Evolutionary conservation across 352 stramenopile species (phyloP).

Genomic region (Pelagophyceae sp.): DNA sequence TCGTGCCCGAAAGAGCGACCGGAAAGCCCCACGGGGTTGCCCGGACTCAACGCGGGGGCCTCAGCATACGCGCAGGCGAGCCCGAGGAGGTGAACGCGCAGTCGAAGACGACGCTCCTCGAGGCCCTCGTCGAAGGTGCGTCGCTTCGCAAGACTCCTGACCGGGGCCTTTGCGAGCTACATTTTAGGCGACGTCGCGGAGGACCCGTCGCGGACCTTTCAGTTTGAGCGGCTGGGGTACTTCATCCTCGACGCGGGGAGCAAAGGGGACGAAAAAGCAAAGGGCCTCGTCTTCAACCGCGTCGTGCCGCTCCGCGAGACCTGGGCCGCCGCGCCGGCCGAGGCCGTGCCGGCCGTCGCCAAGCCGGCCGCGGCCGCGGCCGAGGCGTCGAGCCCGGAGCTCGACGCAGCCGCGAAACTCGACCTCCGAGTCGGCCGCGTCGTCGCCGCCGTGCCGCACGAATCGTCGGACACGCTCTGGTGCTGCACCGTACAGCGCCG

Average conservation of each 20-base stretch:
- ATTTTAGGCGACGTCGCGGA: not conserved
- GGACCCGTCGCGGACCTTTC: constrained; percentile 44
- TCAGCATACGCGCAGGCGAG: constrained; percentile 42
- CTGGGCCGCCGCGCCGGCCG: constrained; percentile 28
- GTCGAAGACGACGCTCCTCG: constrained; percentile 52
- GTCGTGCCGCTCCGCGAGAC: constrained; percentile 83
- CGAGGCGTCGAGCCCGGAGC: constrained; percentile 12
- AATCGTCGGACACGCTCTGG: not conserved
- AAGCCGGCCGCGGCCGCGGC: constrained; percentile 22
- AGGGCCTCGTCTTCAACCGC: constrained; percentile 84
- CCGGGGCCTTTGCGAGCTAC: too few species aligned
- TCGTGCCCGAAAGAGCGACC: constrained; percentile 51
- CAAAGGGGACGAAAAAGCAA: too few species aligned
- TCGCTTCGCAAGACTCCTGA: too few species aligned
- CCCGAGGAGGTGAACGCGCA: constrained; percentile 58
- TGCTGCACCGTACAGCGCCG: not conserved
- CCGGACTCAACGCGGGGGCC: too few species aligned
- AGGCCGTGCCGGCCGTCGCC: constrained; percentile 8
- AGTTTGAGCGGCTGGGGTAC: constrained; percentile 94
- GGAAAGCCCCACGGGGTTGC: constrained; percentile 31
- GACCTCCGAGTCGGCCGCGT: not conserved
- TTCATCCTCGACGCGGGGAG: constrained; percentile 56
- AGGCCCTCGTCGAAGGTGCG: constrained; percentile 67
- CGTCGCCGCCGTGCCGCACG: not conserved
- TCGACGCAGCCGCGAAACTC: not conserved